phyloP scores from a whole-genome alignment of 1,284 basidiomycete genomes.

The Fomitopsis palustris region DNA sequence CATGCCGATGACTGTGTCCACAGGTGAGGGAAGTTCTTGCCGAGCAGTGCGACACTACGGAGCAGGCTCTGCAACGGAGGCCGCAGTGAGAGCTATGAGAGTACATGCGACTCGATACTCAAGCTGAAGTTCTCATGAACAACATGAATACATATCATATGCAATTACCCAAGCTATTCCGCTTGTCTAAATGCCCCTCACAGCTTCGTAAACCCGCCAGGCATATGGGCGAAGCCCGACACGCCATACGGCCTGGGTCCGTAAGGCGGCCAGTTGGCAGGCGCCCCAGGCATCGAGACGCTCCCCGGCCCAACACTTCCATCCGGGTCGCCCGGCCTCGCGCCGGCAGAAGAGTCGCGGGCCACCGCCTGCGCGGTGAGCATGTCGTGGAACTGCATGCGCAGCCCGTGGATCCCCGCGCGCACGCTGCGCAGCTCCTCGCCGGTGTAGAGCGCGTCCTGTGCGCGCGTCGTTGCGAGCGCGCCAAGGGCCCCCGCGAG shows the following conservation, averaged over 20 bases:
- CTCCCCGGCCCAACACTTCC: background rate
- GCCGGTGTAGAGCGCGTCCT: conserved; percentile 68
- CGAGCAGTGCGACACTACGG: too few relatives aligned
- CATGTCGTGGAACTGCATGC: conserved; percentile 53
- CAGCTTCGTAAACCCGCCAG: background rate
- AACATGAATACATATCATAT: too few relatives aligned
- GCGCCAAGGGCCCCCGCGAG: conserved; percentile 42
- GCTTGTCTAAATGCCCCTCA: background rate
- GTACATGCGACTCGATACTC: too few relatives aligned
- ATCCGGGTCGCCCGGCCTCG: background rate
- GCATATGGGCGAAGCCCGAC: background rate
- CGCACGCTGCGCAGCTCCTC: conserved; percentile 77
- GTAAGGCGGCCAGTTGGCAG: background rate
- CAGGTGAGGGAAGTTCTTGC: too few relatives aligned
- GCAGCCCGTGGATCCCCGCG: conserved; percentile 71
- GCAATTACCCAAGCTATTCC: too few relatives aligned
- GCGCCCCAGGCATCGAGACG: background rate
- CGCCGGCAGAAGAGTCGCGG: background rate
- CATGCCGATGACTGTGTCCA: too few relatives aligned
- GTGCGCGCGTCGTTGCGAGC: conserved; percentile 23
- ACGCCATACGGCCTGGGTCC: background rate
- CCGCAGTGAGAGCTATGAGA: too few relatives aligned
- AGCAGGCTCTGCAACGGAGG: too few relatives aligned
- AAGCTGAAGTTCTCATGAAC: too few relatives aligned
- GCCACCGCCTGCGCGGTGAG: background rate